Conservation (phyloP, 164 flowering plant genomes). For the Vitis cinerea region DNA sequence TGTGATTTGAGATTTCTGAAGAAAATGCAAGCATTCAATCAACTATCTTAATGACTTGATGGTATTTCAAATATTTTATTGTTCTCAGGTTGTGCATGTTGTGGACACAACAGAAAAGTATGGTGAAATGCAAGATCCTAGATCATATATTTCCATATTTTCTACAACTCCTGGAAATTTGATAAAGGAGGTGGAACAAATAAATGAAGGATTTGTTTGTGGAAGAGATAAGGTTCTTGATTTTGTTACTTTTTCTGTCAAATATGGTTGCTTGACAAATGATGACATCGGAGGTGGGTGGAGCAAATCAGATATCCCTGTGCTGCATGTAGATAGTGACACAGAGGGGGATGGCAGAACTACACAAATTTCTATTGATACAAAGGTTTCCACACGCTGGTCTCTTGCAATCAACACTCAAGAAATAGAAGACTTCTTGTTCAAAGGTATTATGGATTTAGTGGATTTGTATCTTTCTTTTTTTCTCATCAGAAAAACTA, state of each 20-base stretch:
- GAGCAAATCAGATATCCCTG: constrained; percentile 71
- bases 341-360: constrained; percentile 34
- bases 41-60: not conserved
- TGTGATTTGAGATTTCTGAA: not conserved
- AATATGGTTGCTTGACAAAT: constrained; percentile 74
- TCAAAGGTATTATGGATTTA: constrained; percentile 54
- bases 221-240: constrained; percentile 64
- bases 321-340: constrained; percentile 51
- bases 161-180: constrained; percentile 84
- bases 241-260: constrained; percentile 77
- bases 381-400: constrained; percentile 83
- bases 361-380: constrained; percentile 60
- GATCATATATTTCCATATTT: constrained; percentile 77
- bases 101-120: constrained; percentile 59
- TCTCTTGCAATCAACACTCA: constrained; percentile 70
- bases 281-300: constrained; percentile 61
- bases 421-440: constrained; percentile 67
- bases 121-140: constrained; percentile 40
- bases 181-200: constrained; percentile 58
- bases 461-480: not conserved
- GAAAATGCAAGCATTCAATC: not conserved
- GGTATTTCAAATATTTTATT: constrained; percentile 2
- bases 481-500: not conserved
- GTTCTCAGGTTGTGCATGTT: constrained; percentile 85
- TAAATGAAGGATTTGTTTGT: constrained; percentile 74